These are phyloP conservation scores for Termitomyces sp. DNA, from an alignment of 768 basidiomycete genomes.

Conservation along the genomic window DNA sequence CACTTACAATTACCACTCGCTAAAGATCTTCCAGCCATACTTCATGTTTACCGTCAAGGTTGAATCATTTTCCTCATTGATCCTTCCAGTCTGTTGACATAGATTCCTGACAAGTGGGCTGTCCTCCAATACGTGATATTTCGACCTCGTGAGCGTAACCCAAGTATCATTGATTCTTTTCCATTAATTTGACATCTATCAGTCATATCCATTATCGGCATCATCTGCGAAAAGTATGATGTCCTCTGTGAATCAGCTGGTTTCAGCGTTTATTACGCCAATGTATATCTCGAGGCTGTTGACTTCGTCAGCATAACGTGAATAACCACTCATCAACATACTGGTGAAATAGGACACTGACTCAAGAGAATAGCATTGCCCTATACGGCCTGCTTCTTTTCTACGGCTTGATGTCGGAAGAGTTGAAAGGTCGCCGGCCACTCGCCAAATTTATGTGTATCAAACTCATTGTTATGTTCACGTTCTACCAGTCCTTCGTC, in stretches of 20 bases:
- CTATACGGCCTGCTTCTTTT: conserved; percentile 84
- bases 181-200: not conserved
- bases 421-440: conserved; percentile 72
- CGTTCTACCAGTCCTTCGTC: conserved; percentile 82
- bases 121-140: conserved; percentile 88
- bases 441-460: conserved; percentile 84
- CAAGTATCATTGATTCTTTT: not conserved
- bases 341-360: not conserved
- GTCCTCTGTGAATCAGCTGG: conserved; percentile 68
- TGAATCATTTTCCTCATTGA: not conserved
- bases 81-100: conserved; percentile 3
- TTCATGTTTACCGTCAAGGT: conserved; percentile 90
- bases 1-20: not conserved
- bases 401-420: conserved; percentile 77
- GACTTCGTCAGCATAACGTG: conserved; percentile 84
- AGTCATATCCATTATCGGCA: conserved; percentile 70
- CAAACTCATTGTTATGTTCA: conserved; percentile 85
- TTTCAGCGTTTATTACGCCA: conserved; percentile 58
- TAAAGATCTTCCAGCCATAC: conserved; percentile 48
- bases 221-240: conserved; percentile 66
- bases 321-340: conserved; percentile 8
- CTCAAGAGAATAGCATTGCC: conserved; percentile 50
- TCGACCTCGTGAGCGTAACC: conserved; percentile 35
- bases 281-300: conserved; percentile 65
- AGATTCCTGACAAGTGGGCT: conserved; percentile 52